Conservation (phyloP, 768 basidiomycete species). For the Mycena belliarum region DNA sequence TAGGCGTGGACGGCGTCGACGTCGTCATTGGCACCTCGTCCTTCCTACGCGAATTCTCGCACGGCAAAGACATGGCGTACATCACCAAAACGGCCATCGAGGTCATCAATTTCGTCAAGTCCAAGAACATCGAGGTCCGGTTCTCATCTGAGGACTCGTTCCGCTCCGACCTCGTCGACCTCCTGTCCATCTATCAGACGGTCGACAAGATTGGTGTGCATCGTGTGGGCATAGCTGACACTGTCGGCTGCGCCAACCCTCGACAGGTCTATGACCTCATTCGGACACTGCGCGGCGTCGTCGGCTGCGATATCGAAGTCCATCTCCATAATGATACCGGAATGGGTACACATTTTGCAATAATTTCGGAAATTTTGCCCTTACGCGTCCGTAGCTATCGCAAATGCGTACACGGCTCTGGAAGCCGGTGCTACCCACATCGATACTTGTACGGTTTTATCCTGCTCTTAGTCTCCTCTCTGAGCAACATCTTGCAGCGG, state of each 20-base stretch:
- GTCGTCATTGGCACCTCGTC: constrained; percentile 99
- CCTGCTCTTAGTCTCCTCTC: constrained; percentile 4
- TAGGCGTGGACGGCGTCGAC: constrained; percentile 97
- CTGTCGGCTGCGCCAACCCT: constrained; percentile 98
- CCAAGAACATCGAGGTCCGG: constrained; percentile 98
- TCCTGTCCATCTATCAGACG: constrained; percentile 97
- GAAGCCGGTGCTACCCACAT: constrained; percentile 99
- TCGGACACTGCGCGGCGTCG: constrained; percentile 92
- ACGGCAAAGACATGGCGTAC: constrained; percentile 99
- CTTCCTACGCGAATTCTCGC: constrained; percentile 98
- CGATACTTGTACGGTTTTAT: constrained; percentile 77
- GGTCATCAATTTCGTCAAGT: constrained; percentile 99
- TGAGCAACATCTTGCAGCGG: constrained; percentile 47
- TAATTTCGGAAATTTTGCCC: background rate
- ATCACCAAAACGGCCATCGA: constrained; percentile 99
- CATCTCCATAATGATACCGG: constrained; percentile 99
- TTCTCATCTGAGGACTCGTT: constrained; percentile 99
- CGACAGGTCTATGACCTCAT: constrained; percentile 98
- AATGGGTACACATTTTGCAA: constrained; percentile 61
- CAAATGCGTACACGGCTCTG: constrained; percentile 96
- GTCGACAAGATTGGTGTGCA: constrained; percentile 99
- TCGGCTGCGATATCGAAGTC: constrained; percentile 95
- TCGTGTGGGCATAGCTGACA: constrained; percentile 98
- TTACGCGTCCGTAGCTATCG: constrained; percentile 65
- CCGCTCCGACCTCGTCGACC: constrained; percentile 98